These are phyloP conservation scores for Angomonas deanei DNA, from an alignment of 208 protist species.

Conservation along the genomic window DNA sequence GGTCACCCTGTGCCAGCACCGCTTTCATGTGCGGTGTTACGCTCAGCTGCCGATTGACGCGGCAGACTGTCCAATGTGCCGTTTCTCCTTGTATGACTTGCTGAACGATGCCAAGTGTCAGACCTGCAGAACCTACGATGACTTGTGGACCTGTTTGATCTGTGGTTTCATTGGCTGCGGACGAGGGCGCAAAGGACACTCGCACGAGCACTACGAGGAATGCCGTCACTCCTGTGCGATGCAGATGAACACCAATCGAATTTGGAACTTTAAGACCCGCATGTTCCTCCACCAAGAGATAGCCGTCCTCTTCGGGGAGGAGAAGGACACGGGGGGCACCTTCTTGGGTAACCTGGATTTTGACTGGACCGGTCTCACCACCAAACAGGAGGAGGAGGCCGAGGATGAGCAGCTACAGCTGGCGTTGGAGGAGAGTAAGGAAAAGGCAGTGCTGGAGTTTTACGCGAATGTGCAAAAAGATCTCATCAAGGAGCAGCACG, in stretches of 20 bases:
- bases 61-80: conserved; percentile 71
- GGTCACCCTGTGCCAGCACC: conserved; percentile 68
- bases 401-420: conserved; percentile 21
- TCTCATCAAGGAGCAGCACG: conserved; percentile 31
- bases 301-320: conserved; percentile 49
- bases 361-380: conserved; percentile 21
- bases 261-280: conserved; percentile 52
- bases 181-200: conserved; percentile 40
- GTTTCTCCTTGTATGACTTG: conserved; percentile 71
- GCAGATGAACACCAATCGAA: conserved; percentile 64
- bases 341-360: neutral
- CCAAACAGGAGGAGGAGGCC: conserved; percentile 16
- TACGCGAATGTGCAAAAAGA: conserved; percentile 23
- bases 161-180: conserved; percentile 79
- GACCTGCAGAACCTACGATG: conserved; percentile 61
- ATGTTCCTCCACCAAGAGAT: conserved; percentile 79
- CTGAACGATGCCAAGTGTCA: conserved; percentile 59
- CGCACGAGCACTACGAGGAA: conserved; percentile 43
- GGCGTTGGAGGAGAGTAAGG: conserved; percentile 34
- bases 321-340: conserved; percentile 14
- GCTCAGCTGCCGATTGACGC: conserved; percentile 35
- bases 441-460: conserved; percentile 32
- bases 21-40: conserved; percentile 70
- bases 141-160: conserved; percentile 83
- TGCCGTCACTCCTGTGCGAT: conserved; percentile 69